These are phyloP conservation scores for Russula compacta DNA, from an alignment of 768 basidiomycete species.

Conservation along the genomic window DNA sequence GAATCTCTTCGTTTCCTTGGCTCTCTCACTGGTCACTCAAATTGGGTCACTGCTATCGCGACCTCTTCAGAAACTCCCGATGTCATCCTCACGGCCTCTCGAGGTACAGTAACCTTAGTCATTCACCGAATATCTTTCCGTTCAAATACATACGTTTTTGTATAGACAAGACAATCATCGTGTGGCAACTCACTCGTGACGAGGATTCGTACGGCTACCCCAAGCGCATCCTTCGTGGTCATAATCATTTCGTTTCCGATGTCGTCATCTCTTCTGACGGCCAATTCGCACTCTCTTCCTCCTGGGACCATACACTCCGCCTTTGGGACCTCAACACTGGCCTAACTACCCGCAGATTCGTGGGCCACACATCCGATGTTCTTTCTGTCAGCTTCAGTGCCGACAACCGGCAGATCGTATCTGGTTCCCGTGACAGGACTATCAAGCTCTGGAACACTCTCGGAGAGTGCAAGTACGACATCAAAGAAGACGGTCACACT, in stretches of 20 bases:
- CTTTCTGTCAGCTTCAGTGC: constrained; percentile 99
- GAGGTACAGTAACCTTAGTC: constrained; percentile 49
- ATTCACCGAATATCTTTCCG: background rate
- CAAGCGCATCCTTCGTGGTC: constrained; percentile 94
- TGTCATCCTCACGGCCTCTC: constrained; percentile 96
- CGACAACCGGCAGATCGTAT: constrained; percentile 99
- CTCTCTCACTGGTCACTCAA: constrained; percentile 86
- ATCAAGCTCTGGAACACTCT: constrained; percentile 99
- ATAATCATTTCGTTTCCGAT: constrained; percentile 99
- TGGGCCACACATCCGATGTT: constrained; percentile 96
- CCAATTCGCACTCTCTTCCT: constrained; percentile 97
- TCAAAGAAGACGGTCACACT: constrained; percentile 95
- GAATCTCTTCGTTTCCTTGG: constrained; percentile 44
- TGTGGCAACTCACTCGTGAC: constrained; percentile 96
- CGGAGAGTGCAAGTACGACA: constrained; percentile 99
- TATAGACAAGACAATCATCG: constrained; percentile 98
- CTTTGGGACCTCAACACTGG: constrained; percentile 99
- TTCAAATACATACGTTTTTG: constrained; percentile 18
- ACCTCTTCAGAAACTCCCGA: constrained; percentile 98
- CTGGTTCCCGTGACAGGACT: constrained; percentile 89
- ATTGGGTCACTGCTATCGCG: constrained; percentile 98
- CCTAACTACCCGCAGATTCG: constrained; percentile 89
- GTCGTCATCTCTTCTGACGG: constrained; percentile 99
- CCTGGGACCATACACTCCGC: constrained; percentile 99
- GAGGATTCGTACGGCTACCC: constrained; percentile 91